Evolutionary conservation across 306 rosid genomes (phyloP), one percentile per base, ranked within the genome.

Genomic region (Hippophae tibetana): DNA sequence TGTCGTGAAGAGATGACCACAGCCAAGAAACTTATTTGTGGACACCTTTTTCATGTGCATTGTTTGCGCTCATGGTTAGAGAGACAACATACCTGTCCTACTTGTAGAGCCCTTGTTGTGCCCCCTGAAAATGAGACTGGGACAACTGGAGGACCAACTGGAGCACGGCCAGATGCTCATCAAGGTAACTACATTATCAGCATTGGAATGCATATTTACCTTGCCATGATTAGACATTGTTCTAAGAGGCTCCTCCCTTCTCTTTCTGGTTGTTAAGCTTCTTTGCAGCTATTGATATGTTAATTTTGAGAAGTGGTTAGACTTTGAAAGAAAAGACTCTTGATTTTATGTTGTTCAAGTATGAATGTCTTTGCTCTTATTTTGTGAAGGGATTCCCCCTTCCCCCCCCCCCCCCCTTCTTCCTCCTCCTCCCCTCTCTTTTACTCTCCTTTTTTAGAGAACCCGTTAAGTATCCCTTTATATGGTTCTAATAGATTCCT

Each of bases 1-100:
- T 93, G 99, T 56, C 99, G 99, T 69, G 99, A 93, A 79, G 99
- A 93, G 78, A 93, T 93, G 99, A 88, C 90, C 60, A 75, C 84
- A 10, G 99, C 99, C 60, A 93, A 93, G 85, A 93, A 93, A 76
- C 86, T 93, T 52, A 73, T 93, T 60, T 93, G 99, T 27, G 99
- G 99, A 57, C 99, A 93, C 67, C 85, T 88, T 54, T 93, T 93
- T 66, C 99, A 93, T 62, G 99, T 93, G 48, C 85, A 86, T 70
- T 93, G 99, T 71, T 90, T 93, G 49, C 97, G 99, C 25, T 93
- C 99, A 70, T 93, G 99, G 99, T 69, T 93, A 67, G 99, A 93
- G 85, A 76, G 99, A 71, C 99, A 93, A 45, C 94, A 88, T 79
- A 93, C 97, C 57, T 93, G 99, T 70, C 99, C 99, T 48, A 93